These are phyloP conservation scores for Trifolium pratense DNA, from an alignment of 306 rosid genomes.

Conservation along the genomic window DNA sequence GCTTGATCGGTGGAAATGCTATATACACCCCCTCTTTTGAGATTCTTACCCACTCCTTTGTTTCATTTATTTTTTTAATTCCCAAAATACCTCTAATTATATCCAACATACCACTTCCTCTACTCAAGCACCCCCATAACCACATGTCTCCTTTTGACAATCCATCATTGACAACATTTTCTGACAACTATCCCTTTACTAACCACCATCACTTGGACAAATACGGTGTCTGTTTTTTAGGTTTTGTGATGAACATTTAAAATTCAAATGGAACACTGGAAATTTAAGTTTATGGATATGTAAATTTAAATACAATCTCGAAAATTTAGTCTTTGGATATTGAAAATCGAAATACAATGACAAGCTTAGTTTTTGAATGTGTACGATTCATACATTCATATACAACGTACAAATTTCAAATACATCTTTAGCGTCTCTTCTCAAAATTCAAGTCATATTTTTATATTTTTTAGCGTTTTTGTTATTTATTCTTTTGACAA, in stretches of 20 bases:
- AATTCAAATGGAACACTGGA: not conserved
- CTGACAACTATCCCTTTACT: not conserved
- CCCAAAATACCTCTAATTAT: not conserved
- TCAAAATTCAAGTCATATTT: too few relatives aligned
- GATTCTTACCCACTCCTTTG: not conserved
- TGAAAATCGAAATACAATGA: not conserved
- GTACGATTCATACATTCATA: not conserved
- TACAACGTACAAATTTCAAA: not conserved
- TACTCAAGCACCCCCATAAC: not conserved
- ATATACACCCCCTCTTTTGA: not conserved
- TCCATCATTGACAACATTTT: not conserved
- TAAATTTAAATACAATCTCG: not conserved
- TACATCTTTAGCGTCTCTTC: too few relatives aligned
- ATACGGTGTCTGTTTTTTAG: not conserved
- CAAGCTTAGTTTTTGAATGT: not conserved
- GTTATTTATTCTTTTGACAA: too few relatives aligned
- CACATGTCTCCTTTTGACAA: not conserved
- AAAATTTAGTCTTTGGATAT: too few relatives aligned
- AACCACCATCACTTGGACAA: not conserved
- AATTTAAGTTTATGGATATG: not conserved
- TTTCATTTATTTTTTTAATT: not conserved
- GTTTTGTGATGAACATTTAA: not conserved
- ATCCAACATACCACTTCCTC: not conserved
- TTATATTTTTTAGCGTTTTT: too few relatives aligned
- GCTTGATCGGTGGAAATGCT: not conserved